A percentile compares a stretch with the other conserved stretches of the same genome.
Evolutionary conservation across 306 rosid species (phyloP).

Genomic region (Pachyrhizus erosus): DNA sequence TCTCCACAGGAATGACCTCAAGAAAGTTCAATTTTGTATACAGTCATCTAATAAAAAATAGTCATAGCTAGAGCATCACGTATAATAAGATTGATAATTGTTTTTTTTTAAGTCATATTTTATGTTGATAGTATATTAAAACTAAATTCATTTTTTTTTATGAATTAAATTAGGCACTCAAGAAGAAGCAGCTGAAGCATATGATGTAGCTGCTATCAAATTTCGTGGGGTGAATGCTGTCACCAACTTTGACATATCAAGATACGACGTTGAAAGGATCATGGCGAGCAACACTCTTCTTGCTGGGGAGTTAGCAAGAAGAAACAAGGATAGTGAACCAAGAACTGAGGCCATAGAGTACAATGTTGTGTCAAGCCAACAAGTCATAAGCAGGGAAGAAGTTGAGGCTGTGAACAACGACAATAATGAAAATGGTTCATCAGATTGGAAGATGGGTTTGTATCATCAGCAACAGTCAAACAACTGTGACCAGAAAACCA

Average conservation of each 20-base stretch:
- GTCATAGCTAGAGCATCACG: too few species aligned
- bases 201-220: constrained; percentile 90
- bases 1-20: constrained; percentile 6
- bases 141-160: not conserved
- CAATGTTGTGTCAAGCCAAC: constrained; percentile 42
- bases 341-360: constrained; percentile 46
- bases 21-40: constrained; percentile 6
- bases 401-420: constrained; percentile 28
- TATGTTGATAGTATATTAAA: not conserved
- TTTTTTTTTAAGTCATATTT: not conserved
- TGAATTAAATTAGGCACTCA: constrained; percentile 71
- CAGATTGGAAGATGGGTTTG: constrained; percentile 63
- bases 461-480: constrained; percentile 51
- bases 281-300: constrained; percentile 80
- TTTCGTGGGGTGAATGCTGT: constrained; percentile 87
- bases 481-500: constrained; percentile 46
- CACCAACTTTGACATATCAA: constrained; percentile 78
- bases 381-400: constrained; percentile 32
- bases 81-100: too few species aligned
- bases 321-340: constrained; percentile 52
- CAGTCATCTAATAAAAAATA: too few species aligned
- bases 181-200: constrained; percentile 99
- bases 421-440: constrained; percentile 38
- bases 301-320: constrained; percentile 71
- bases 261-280: constrained; percentile 86